A percentile compares a stretch with the other conserved stretches of the same genome.
These are phyloP conservation scores for Tulasnella sp. DNA, from an alignment of 768 basidiomycete species.

Conservation along the genomic window DNA sequence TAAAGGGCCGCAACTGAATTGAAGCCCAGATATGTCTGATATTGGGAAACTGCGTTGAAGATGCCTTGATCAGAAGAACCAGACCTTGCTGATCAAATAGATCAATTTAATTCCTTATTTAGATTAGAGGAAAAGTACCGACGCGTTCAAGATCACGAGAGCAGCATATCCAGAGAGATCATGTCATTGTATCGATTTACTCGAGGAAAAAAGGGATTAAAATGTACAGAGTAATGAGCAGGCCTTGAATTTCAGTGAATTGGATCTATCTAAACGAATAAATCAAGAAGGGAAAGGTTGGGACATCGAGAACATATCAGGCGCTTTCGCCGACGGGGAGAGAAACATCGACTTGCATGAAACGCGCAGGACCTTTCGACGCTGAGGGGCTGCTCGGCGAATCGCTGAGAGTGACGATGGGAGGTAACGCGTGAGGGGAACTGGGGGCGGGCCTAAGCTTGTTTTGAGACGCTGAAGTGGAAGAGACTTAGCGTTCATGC, in stretches of 20 bases:
- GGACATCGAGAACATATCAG: not conserved
- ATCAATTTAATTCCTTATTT: too few relatives aligned
- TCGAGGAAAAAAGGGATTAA: not conserved
- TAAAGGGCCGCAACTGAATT: too few relatives aligned
- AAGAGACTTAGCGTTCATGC: slow-evolving; percentile 21
- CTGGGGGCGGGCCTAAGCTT: not conserved
- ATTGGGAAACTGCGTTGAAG: too few relatives aligned
- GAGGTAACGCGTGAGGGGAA: slow-evolving; percentile 62
- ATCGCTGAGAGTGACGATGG: slow-evolving; percentile 65
- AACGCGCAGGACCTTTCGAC: not conserved
- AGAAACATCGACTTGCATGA: not conserved
- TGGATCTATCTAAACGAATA: not conserved
- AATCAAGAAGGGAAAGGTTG: not conserved
- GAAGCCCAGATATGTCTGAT: too few relatives aligned
- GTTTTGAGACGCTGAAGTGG: slow-evolving; percentile 17
- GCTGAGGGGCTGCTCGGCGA: slow-evolving; percentile 49
- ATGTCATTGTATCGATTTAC: slow-evolving; percentile 11
- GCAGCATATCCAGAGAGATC: not conserved
- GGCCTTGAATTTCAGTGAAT: not conserved
- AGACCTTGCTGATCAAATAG: too few relatives aligned
- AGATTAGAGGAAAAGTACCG: too few relatives aligned
- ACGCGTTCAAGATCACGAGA: not conserved
- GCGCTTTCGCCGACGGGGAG: slow-evolving; percentile 7
- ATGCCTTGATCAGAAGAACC: too few relatives aligned
- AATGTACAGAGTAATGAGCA: slow-evolving; percentile 13